phyloP scores from a whole-genome alignment of 768 basidiomycete species.

The Pleurotus giganteus region DNA sequence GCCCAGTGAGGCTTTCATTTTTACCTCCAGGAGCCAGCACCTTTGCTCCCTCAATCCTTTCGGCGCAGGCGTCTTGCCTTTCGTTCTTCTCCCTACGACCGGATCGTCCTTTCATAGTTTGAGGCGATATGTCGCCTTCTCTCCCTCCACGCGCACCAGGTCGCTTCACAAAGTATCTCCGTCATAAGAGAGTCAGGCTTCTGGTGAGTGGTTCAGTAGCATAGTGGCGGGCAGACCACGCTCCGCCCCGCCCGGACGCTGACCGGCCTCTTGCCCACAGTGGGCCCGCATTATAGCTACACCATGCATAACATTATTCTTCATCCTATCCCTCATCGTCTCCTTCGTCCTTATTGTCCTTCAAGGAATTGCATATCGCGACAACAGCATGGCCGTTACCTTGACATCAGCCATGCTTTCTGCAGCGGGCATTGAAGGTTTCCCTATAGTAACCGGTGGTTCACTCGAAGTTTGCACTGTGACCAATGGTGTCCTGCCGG shows the following conservation, averaged over 20 bases:
- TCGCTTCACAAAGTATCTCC: constrained; percentile 1
- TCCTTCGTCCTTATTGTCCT: constrained; percentile 39
- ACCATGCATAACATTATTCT: constrained; percentile 47
- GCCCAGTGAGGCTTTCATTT: neutral
- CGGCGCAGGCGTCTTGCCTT: constrained; percentile 5
- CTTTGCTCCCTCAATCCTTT: neutral
- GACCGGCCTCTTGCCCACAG: constrained; percentile 23
- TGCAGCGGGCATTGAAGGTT: neutral
- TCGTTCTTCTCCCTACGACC: constrained; percentile 3
- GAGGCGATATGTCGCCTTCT: constrained; percentile 3
- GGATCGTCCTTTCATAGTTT: constrained; percentile 5
- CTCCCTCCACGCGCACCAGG: constrained; percentile 8
- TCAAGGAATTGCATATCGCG: constrained; percentile 35
- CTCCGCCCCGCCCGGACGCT: neutral
- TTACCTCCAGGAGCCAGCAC: neutral
- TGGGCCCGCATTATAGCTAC: constrained; percentile 47
- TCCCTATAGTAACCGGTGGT: neutral
- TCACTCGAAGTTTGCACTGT: constrained; percentile 8
- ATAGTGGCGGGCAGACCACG: neutral
- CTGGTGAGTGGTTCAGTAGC: neutral
- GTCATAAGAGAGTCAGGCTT: neutral
- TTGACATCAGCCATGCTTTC: constrained; percentile 31
- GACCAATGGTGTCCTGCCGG: neutral
- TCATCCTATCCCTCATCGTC: constrained; percentile 41
- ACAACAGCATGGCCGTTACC: constrained; percentile 32